These are phyloP conservation scores for Ceratobasidium papillatum DNA, from an alignment of 1,284 basidiomycete species.

Conservation along the genomic window DNA sequence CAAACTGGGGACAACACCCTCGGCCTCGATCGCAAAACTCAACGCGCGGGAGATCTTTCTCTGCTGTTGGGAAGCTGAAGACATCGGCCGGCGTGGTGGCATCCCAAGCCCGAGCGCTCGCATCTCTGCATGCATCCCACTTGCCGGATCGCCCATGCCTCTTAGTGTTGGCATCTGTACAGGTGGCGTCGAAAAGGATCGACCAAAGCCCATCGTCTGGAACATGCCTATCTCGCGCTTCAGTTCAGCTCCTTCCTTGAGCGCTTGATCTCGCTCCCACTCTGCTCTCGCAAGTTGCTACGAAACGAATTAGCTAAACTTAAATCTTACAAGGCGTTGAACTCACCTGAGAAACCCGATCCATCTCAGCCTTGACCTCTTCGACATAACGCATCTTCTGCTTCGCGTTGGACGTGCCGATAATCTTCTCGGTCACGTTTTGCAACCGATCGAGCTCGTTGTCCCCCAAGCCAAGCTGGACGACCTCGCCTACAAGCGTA, in stretches of 20 bases:
- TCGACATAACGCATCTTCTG: conserved; percentile 33
- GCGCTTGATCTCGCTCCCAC: conserved; percentile 27
- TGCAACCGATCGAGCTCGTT: conserved; percentile 24
- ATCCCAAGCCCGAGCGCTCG: conserved; percentile 27
- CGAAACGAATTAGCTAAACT: not conserved
- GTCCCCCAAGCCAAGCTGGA: conserved; percentile 29
- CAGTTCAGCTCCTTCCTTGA: not conserved
- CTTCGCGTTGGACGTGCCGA: conserved; percentile 21
- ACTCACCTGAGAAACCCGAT: conserved; percentile 14
- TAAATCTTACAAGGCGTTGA: not conserved
- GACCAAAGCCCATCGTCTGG: conserved; percentile 8
- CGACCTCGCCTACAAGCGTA: conserved; percentile 14
- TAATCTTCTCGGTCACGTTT: conserved; percentile 13
- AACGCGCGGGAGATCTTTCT: conserved; percentile 30
- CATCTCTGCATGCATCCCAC: conserved; percentile 10
- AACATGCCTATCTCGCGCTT: conserved; percentile 17
- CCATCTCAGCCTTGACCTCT: conserved; percentile 18
- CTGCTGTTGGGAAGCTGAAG: not conserved
- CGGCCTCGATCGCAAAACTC: conserved; percentile 27
- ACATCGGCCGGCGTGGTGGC: conserved; percentile 10
- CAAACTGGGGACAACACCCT: not conserved
- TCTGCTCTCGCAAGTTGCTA: conserved; percentile 27
- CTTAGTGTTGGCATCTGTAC: not conserved
- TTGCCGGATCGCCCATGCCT: not conserved
- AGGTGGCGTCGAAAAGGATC: conserved; percentile 24